A percentile compares a stretch with the other conserved stretches of the same genome.
Conservation (phyloP, 352 stramenopile species). For the Globisporangium alternatum region DNA sequence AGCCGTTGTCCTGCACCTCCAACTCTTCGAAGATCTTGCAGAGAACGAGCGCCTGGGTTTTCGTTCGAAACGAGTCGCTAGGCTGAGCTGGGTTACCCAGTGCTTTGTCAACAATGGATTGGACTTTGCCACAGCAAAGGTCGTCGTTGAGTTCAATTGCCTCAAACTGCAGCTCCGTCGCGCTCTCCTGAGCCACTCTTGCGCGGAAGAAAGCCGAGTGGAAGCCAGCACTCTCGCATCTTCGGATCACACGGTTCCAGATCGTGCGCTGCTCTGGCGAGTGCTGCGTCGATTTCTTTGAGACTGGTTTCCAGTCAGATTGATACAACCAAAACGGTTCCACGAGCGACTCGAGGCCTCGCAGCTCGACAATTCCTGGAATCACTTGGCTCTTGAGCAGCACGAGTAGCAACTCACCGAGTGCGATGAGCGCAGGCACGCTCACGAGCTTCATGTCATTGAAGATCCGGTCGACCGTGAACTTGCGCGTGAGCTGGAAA, state of each 20-base stretch:
- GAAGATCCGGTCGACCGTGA: conserved; percentile 45
- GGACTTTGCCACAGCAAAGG: background rate
- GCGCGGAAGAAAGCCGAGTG: conserved; percentile 17
- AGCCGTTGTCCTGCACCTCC: conserved; percentile 53
- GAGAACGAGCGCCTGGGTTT: conserved; percentile 35
- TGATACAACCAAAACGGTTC: conserved; percentile 51
- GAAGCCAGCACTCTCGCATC: conserved; percentile 45
- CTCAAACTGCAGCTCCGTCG: background rate
- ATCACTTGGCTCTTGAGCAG: conserved; percentile 31
- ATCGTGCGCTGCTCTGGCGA: conserved; percentile 39
- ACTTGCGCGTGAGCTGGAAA: conserved; percentile 43
- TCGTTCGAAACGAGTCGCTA: conserved; percentile 29
- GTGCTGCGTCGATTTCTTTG: conserved; percentile 8
- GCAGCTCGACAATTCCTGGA: conserved; percentile 21
- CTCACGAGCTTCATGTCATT: conserved; percentile 31
- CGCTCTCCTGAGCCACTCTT: background rate
- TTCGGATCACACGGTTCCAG: conserved; percentile 67
- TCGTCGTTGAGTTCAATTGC: background rate
- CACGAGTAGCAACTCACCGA: conserved; percentile 57
- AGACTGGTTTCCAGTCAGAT: background rate
- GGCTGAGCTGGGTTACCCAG: background rate
- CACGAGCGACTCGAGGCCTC: conserved; percentile 32
- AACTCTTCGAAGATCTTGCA: conserved; percentile 74
- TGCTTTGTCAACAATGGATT: background rate
- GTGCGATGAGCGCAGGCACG: conserved; percentile 35